Percentiles rank a stretch among this genome's conserved stretches.
These are phyloP conservation scores for Paramecium biaurelia DNA, from an alignment of 73 alveolate genomes.

Conservation along the genomic window DNA sequence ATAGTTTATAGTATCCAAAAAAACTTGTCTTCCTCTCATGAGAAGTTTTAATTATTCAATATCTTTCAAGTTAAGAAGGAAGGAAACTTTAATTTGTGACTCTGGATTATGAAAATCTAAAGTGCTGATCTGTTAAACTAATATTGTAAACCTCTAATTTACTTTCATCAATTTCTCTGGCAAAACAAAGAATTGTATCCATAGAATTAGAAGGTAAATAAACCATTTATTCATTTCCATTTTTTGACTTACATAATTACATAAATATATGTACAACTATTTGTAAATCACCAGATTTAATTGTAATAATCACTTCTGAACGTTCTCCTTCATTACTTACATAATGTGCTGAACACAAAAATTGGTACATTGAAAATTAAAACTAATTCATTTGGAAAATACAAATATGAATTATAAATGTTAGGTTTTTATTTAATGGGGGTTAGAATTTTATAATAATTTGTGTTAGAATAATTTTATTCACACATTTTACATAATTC, in stretches of 20 bases:
- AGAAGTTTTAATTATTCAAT: background rate
- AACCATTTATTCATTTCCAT: background rate
- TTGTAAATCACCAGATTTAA: background rate
- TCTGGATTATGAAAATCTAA: constrained; percentile 21
- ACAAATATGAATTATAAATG: background rate
- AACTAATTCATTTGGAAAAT: background rate
- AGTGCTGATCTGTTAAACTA: background rate
- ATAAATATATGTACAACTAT: background rate
- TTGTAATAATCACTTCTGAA: background rate
- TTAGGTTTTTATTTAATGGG: background rate
- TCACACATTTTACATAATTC: background rate
- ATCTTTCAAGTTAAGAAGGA: background rate
- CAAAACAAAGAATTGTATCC: background rate
- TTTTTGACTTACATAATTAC: background rate
- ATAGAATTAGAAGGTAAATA: background rate
- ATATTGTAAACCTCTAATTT: background rate
- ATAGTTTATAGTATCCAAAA: background rate
- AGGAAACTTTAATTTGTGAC: background rate
- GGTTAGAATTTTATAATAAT: background rate
- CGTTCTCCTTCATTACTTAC: background rate
- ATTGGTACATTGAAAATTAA: background rate
- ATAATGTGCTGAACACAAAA: background rate
- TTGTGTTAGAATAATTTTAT: background rate
- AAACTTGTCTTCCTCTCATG: background rate
- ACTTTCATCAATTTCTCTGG: background rate